Percentiles rank a stretch among this genome's conserved stretches.
These are phyloP conservation scores for Helicostylum pulchrum DNA, from an alignment of 192 early-diverging fungal genomes.

Conservation along the genomic window DNA sequence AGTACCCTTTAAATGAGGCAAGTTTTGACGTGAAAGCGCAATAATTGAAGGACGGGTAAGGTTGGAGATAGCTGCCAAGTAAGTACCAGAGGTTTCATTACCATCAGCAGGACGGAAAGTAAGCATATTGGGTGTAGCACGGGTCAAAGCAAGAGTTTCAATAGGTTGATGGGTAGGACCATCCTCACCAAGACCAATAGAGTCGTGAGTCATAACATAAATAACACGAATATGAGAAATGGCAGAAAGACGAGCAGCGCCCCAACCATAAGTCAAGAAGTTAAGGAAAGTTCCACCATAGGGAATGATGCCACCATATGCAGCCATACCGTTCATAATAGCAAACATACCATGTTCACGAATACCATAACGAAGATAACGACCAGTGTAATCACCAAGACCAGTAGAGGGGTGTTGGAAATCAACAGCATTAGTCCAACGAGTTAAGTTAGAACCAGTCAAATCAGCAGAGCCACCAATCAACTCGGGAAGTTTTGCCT, in stretches of 20 bases:
- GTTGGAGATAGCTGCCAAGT: constrained; percentile 74
- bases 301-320: constrained; percentile 85
- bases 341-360: constrained; percentile 97
- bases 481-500: constrained; percentile 75
- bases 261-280: constrained; percentile 78
- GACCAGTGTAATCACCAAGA: constrained; percentile 78
- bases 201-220: constrained; percentile 99
- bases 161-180: constrained; percentile 99
- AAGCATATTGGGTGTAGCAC: constrained; percentile 87
- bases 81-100: constrained; percentile 89
- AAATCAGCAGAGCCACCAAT: constrained; percentile 95
- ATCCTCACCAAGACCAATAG: constrained; percentile 97
- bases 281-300: constrained; percentile 90
- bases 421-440: constrained; percentile 89
- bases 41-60: constrained; percentile 72
- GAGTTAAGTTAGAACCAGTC: constrained; percentile 92
- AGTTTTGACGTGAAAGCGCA: constrained; percentile 87
- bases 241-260: constrained; percentile 85
- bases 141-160: constrained; percentile 84
- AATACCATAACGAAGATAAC: constrained; percentile 92
- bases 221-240: constrained; percentile 85
- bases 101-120: constrained; percentile 91
- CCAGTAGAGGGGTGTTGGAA: constrained; percentile 72
- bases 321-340: constrained; percentile 83
- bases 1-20: constrained; percentile 87